These are phyloP conservation scores for Penicillium chermesinum DNA, from an alignment of 495 filamentous ascomycete species.

Conservation along the genomic window DNA sequence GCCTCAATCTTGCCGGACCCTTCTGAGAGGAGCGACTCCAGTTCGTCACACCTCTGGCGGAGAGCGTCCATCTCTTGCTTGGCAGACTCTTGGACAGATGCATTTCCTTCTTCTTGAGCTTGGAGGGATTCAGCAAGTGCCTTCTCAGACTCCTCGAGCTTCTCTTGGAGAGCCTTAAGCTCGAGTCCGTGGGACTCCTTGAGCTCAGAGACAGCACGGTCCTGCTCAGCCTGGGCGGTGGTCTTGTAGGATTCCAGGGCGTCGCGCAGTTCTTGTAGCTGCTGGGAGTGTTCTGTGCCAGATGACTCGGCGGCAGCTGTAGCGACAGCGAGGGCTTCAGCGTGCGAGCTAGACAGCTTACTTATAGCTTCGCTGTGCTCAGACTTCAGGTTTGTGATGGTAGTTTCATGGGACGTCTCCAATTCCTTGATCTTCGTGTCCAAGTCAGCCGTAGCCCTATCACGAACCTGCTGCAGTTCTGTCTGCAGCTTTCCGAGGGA, in stretches of 20 bases:
- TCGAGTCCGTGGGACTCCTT: constrained; percentile 34
- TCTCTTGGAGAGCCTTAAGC: constrained; percentile 29
- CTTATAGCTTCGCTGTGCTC: constrained; percentile 35
- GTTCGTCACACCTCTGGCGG: constrained; percentile 33
- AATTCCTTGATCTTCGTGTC: constrained; percentile 37
- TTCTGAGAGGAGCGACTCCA: constrained; percentile 36
- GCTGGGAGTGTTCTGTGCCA: constrained; percentile 28
- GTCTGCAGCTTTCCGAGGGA: constrained; percentile 30
- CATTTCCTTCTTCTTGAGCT: constrained; percentile 34
- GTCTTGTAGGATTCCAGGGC: constrained; percentile 35
- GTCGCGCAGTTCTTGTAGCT: constrained; percentile 37
- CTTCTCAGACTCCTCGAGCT: constrained; percentile 31
- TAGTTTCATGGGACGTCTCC: constrained; percentile 32
- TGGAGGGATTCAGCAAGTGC: constrained; percentile 29
- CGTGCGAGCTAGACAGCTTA: constrained; percentile 28
- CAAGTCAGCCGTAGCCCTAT: constrained; percentile 26
- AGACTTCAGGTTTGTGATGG: constrained; percentile 30
- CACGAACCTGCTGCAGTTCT: constrained; percentile 32
- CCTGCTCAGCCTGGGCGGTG: constrained; percentile 27
- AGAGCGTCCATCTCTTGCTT: constrained; percentile 40
- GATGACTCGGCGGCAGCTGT: constrained; percentile 32
- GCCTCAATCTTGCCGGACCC: constrained; percentile 37
- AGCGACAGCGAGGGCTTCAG: constrained; percentile 31
- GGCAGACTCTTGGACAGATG: constrained; percentile 33
- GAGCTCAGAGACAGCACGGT: constrained; percentile 31